A percentile compares a stretch with the other conserved stretches of the same genome.
These are phyloP conservation scores for Ascoidea asiatica DNA, from an alignment of 805 yeast species.

Conservation along the genomic window DNA sequence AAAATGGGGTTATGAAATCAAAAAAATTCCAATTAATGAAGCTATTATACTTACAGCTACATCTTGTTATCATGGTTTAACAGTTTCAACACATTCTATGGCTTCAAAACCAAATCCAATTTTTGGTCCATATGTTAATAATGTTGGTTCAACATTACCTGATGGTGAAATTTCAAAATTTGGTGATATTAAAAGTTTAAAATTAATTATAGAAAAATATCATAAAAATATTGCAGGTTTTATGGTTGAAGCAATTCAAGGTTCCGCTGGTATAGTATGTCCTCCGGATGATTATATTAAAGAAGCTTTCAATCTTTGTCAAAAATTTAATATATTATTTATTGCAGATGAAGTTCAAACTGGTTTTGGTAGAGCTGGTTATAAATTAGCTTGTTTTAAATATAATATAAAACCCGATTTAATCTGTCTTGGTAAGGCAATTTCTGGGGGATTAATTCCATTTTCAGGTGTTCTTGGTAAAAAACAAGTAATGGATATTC, in stretches of 20 bases:
- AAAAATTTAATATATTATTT: conserved; percentile 15
- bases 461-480: conserved; percentile 16
- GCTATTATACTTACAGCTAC: conserved; percentile 14
- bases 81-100: conserved; percentile 17
- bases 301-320: conserved; percentile 12
- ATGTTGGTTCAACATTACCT: conserved; percentile 15
- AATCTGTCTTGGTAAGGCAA: conserved; percentile 17
- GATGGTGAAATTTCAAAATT: conserved; percentile 14
- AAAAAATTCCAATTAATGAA: conserved; percentile 12
- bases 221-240: conserved; percentile 15
- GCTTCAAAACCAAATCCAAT: conserved; percentile 6
- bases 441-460: conserved; percentile 16
- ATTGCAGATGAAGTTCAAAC: conserved; percentile 19
- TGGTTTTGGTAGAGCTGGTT: conserved; percentile 18
- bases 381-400: conserved; percentile 11
- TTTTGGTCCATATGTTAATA: conserved; percentile 15
- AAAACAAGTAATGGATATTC: conserved; percentile 13
- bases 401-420: conserved; percentile 15
- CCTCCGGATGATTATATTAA: conserved; percentile 16
- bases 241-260: conserved; percentile 19
- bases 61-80: conserved; percentile 17
- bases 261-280: conserved; percentile 17
- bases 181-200: too few species aligned
- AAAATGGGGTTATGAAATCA: conserved; percentile 16
- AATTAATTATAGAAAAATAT: conserved; percentile 13